A percentile compares a stretch with the other conserved stretches of the same genome.
phyloP scores from a whole-genome alignment of 768 basidiomycete genomes.

The Termitomyces sp. region DNA sequence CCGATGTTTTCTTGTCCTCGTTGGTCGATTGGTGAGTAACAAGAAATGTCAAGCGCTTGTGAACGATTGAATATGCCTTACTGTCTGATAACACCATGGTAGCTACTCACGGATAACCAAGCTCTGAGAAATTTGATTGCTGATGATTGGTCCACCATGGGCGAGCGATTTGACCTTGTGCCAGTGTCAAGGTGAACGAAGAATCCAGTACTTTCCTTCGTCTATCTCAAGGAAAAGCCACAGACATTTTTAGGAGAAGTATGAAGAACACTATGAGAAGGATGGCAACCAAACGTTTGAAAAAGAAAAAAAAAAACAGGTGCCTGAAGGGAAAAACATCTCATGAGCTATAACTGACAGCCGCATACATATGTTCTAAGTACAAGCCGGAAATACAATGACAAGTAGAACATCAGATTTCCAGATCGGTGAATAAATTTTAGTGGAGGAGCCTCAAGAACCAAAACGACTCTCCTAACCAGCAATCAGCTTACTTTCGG shows the following conservation, averaged over 20 bases:
- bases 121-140: not conserved
- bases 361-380: not conserved
- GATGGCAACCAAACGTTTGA: not conserved
- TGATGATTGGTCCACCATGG: not conserved
- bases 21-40: no score
- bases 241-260: not conserved
- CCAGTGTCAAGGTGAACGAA: not conserved
- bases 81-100: not conserved
- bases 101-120: not conserved
- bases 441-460: not conserved
- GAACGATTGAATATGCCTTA: no score
- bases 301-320: not conserved
- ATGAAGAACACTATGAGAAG: not conserved
- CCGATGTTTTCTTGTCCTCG: no score
- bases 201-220: not conserved
- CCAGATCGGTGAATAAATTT: not conserved
- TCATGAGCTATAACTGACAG: not conserved
- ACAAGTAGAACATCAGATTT: not conserved
- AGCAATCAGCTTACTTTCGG: not conserved
- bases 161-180: not conserved
- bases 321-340: not conserved
- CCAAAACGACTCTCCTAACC: not conserved
- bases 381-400: not conserved
- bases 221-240: not conserved
- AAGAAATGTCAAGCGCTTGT: no score